Conservation (phyloP, 352 stramenopile species). For the Phytophthora megakarya region DNA sequence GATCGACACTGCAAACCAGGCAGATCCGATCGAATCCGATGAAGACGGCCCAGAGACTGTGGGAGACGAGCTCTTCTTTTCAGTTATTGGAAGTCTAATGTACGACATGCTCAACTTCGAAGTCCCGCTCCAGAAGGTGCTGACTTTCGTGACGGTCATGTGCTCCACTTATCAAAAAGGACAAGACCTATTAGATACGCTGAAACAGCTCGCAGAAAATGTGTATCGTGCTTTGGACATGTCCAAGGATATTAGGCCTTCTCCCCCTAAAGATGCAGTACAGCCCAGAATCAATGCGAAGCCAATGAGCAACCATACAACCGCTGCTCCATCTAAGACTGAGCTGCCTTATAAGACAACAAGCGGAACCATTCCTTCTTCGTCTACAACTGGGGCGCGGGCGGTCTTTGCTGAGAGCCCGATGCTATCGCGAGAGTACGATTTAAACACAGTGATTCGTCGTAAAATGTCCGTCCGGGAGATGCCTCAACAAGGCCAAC, state of each 20-base stretch:
- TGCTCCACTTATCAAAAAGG: constrained; percentile 83
- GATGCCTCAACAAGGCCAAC: constrained; percentile 17
- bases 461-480: constrained; percentile 78
- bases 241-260: constrained; percentile 70
- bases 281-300: constrained; percentile 26
- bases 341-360: constrained; percentile 3
- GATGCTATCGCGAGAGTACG: constrained; percentile 61
- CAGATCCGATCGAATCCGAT: constrained; percentile 43
- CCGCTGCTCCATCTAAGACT: background rate
- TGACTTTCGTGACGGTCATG: constrained; percentile 84
- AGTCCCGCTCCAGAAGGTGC: constrained; percentile 68
- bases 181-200: constrained; percentile 64
- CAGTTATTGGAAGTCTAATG: constrained; percentile 76
- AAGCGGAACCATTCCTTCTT: background rate
- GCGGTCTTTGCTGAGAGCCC: constrained; percentile 39
- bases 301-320: constrained; percentile 1
- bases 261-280: constrained; percentile 28
- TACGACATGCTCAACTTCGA: constrained; percentile 90
- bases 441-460: constrained; percentile 79
- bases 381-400: constrained; percentile 6
- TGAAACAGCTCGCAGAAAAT: constrained; percentile 84
- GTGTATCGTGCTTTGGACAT: constrained; percentile 78
- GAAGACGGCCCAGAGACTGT: constrained; percentile 43
- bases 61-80: constrained; percentile 82
- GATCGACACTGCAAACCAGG: constrained; percentile 58